Evolutionary conservation across 1,139 yeast genomes (phyloP).

Genomic region (Lipomyces yarrowii): DNA sequence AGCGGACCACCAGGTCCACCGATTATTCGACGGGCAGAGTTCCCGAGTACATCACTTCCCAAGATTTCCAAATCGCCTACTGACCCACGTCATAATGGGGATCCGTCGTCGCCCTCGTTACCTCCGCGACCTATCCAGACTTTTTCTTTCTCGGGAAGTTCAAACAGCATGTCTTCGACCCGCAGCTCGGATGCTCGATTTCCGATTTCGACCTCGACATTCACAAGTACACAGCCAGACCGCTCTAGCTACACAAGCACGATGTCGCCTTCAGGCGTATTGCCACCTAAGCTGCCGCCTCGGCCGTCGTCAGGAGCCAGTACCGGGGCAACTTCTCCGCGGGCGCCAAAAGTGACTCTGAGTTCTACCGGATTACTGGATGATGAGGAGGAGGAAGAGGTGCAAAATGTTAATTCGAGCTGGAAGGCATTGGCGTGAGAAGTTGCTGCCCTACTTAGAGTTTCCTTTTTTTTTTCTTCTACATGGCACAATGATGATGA

Average conservation of each 20-base stretch:
- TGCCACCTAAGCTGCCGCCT: constrained; percentile 6
- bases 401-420: constrained; percentile 2
- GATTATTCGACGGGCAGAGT: background rate
- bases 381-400: constrained; percentile 7
- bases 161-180: background rate
- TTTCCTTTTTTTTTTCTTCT: background rate
- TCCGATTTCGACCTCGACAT: background rate
- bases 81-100: background rate
- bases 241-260: background rate
- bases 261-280: background rate
- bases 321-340: background rate
- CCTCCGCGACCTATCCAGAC: background rate
- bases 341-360: background rate
- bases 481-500: background rate
- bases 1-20: constrained; percentile 1
- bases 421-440: constrained; percentile 8
- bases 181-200: background rate
- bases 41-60: constrained; percentile 8
- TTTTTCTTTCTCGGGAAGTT: background rate
- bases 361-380: constrained; percentile 7
- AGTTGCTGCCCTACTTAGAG: background rate
- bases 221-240: background rate
- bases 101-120: background rate
- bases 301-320: constrained; percentile 1
- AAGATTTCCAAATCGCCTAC: background rate